These are phyloP conservation scores for Aureobasidium mangrovei DNA, from an alignment of 2,329 filamentous ascomycete species.

Conservation along the genomic window DNA sequence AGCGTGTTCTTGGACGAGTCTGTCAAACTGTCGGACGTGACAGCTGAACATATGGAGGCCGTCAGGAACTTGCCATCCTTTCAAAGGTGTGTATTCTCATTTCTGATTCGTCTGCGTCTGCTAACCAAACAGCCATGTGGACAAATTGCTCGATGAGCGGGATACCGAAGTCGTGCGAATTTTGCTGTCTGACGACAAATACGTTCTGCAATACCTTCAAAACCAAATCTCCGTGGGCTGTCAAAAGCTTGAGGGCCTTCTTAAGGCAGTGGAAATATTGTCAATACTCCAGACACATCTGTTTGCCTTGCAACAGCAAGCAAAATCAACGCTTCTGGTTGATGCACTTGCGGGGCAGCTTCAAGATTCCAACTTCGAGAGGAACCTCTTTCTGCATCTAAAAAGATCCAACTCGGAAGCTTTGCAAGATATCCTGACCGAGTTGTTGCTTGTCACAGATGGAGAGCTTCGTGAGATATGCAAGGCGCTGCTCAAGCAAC, in stretches of 20 bases:
- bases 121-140: constrained; percentile 18
- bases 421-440: constrained; percentile 34
- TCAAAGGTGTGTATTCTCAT: neutral
- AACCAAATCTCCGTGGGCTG: constrained; percentile 20
- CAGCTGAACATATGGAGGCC: constrained; percentile 56
- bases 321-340: constrained; percentile 48
- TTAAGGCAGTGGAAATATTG: constrained; percentile 28
- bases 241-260: constrained; percentile 33
- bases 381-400: constrained; percentile 48
- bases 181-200: constrained; percentile 52
- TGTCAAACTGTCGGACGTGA: constrained; percentile 34
- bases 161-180: constrained; percentile 35
- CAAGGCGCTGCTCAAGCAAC: constrained; percentile 22
- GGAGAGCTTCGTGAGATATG: constrained; percentile 24
- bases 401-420: constrained; percentile 52
- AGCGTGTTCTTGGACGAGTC: constrained; percentile 50
- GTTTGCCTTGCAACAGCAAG: constrained; percentile 28
- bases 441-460: constrained; percentile 6
- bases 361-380: constrained; percentile 40
- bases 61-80: constrained; percentile 64
- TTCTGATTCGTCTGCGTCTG: neutral
- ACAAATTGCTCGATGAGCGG: constrained; percentile 32
- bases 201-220: constrained; percentile 41
- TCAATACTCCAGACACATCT: constrained; percentile 30
- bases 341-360: constrained; percentile 52